A percentile compares a stretch with the other conserved stretches of the same genome.
Conservation (phyloP, 176 grass and related monocot species). For the Rhipidocladum racemiflorum region DNA sequence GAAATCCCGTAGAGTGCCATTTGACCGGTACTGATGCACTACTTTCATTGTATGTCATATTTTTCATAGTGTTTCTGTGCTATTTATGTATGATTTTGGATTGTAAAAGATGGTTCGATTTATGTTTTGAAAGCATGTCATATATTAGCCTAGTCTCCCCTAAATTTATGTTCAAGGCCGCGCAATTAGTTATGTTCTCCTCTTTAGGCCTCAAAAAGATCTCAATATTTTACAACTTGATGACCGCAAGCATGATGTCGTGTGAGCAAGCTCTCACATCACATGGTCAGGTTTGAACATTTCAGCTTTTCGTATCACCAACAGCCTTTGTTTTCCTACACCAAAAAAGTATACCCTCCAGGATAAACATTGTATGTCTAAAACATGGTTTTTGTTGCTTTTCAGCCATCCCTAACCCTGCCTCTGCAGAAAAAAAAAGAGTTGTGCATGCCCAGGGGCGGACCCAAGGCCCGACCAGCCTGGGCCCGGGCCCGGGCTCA, state of each 20-base stretch:
- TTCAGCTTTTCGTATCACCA: background rate
- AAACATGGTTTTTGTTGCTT: slow-evolving; percentile 19
- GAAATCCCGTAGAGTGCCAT: too few relatives aligned
- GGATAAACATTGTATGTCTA: background rate
- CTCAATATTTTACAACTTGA: background rate
- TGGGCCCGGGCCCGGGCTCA: too few relatives aligned
- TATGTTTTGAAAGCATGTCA: too few relatives aligned
- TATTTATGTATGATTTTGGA: too few relatives aligned
- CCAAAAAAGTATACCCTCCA: background rate
- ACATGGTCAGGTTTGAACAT: background rate
- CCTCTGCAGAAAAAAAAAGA: too few relatives aligned
- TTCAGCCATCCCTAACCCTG: background rate
- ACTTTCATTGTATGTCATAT: too few relatives aligned
- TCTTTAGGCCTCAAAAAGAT: background rate
- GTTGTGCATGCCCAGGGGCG: too few relatives aligned
- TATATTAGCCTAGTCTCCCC: too few relatives aligned
- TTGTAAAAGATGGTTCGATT: too few relatives aligned
- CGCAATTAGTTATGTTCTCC: background rate
- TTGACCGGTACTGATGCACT: too few relatives aligned
- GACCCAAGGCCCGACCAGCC: too few relatives aligned
- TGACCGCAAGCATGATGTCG: background rate
- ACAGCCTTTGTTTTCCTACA: background rate
- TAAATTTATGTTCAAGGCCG: background rate
- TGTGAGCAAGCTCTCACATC: background rate
- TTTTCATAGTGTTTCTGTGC: too few relatives aligned